Percentiles rank a stretch among this genome's conserved stretches.
Evolutionary conservation across 73 alveolate genomes (phyloP).

Genomic region (Symbiodinium pilosum): DNA sequence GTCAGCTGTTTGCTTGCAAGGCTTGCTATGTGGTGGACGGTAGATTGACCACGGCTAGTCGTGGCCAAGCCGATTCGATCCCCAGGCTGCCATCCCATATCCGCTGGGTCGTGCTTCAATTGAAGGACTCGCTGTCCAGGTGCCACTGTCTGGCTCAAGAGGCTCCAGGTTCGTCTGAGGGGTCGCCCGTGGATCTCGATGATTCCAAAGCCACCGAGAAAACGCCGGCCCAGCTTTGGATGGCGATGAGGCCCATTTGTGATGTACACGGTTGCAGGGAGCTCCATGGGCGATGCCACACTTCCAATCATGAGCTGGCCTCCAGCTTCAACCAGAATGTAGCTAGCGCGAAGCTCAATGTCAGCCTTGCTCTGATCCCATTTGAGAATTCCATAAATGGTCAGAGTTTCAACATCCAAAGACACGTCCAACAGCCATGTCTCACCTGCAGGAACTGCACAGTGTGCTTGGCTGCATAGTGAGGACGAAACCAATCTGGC

Average conservation of each 20-base stretch:
- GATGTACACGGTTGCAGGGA: conserved; percentile 46
- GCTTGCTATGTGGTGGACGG: neutral
- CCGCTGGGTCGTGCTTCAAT: conserved; percentile 39
- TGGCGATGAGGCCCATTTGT: conserved; percentile 26
- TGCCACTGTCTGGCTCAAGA: conserved; percentile 18
- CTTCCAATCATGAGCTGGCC: conserved; percentile 45
- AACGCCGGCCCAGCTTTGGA: conserved; percentile 59
- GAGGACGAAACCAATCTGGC: neutral
- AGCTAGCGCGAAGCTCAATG: conserved; percentile 56
- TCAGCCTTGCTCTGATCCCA: conserved; percentile 55
- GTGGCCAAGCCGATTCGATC: conserved; percentile 65
- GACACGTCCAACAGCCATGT: conserved; percentile 40
- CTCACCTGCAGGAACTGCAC: conserved; percentile 54
- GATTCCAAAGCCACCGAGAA: conserved; percentile 25
- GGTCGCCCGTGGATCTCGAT: conserved; percentile 65
- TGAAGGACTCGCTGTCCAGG: neutral
- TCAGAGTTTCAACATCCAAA: conserved; percentile 37
- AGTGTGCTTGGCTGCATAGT: neutral
- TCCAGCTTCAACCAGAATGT: conserved; percentile 35
- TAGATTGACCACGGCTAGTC: conserved; percentile 47
- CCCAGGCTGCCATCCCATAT: conserved; percentile 72
- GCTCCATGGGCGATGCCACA: conserved; percentile 28
- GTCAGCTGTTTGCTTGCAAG: conserved; percentile 10
- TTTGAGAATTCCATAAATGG: conserved; percentile 33
- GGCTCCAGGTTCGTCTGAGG: conserved; percentile 42